A percentile compares a stretch with the other conserved stretches of the same genome.
Conservation (phyloP, 73 alveolate species). For the Tetrahymena malaccensis region DNA sequence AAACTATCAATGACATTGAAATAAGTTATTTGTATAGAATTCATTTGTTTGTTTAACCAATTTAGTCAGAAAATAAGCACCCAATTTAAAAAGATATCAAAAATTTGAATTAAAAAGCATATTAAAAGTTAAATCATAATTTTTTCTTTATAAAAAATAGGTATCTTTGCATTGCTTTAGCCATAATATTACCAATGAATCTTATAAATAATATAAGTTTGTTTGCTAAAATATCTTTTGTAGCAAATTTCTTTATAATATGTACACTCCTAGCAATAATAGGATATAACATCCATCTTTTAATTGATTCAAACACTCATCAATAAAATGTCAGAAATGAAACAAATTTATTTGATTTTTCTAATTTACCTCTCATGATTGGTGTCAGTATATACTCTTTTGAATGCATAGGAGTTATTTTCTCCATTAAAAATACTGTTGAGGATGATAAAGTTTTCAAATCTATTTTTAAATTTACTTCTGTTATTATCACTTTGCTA, state of each 20-base stretch:
- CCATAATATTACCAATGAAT: slow-evolving; percentile 4
- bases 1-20: too few relatives aligned
- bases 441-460: background rate
- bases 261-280: background rate
- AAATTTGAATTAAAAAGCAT: background rate
- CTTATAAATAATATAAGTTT: slow-evolving; percentile 12
- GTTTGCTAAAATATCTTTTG: slow-evolving; percentile 12
- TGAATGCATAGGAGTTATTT: slow-evolving; percentile 20
- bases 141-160: background rate
- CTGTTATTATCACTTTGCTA: background rate
- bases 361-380: slow-evolving; percentile 19
- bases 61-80: too few relatives aligned
- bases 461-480: background rate
- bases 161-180: slow-evolving; percentile 5
- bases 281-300: background rate
- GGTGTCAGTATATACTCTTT: slow-evolving; percentile 34
- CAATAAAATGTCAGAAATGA: background rate
- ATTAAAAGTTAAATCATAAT: too few relatives aligned
- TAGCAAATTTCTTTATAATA: slow-evolving; percentile 1
- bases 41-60: too few relatives aligned
- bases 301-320: background rate
- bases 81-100: background rate
- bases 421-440: slow-evolving; percentile 3
- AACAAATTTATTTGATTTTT: background rate
- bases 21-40: too few relatives aligned